phyloP scores from a whole-genome alignment of 768 basidiomycete genomes.

The Mycena floridula region DNA sequence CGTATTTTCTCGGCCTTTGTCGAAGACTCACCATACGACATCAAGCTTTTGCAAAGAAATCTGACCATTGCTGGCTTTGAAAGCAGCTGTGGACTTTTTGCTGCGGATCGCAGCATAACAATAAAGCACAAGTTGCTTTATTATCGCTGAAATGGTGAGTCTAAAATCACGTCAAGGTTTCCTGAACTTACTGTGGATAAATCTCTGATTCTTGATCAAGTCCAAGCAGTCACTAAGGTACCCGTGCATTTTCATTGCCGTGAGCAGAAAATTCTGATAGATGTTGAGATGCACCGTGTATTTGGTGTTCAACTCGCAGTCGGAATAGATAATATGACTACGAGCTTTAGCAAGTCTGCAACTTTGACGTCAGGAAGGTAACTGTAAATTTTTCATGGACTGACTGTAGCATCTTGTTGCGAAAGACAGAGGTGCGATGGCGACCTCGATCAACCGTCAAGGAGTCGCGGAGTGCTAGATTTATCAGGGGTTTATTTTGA shows the following conservation, averaged over 20 bases:
- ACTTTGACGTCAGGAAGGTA: slow-evolving; percentile 4
- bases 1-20: not conserved
- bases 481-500: not conserved
- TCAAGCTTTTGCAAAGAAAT: slow-evolving; percentile 43
- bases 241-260: slow-evolving; percentile 81
- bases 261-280: slow-evolving; percentile 78
- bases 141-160: slow-evolving; percentile 41
- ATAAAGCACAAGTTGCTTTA: slow-evolving; percentile 55
- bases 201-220: slow-evolving; percentile 35
- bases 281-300: slow-evolving; percentile 70
- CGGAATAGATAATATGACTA: slow-evolving; percentile 77
- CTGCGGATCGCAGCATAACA: slow-evolving; percentile 45
- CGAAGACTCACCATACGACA: slow-evolving; percentile 52
- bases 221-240: slow-evolving; percentile 61
- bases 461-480: slow-evolving; percentile 56
- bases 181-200: slow-evolving; percentile 49
- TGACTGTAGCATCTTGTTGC: slow-evolving; percentile 71
- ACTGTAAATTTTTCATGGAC: slow-evolving; percentile 10
- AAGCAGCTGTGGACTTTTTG: slow-evolving; percentile 35
- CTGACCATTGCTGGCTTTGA: slow-evolving; percentile 27
- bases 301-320: slow-evolving; percentile 59
- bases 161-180: no score
- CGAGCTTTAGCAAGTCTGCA: slow-evolving; percentile 69
- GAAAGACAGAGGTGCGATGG: slow-evolving; percentile 58
- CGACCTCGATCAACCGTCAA: slow-evolving; percentile 66